Evolutionary conservation across 2,329 filamentous ascomycete species (phyloP), one percentile per base, ranked within the genome.

Genomic region (Penicillium paneum): DNA sequence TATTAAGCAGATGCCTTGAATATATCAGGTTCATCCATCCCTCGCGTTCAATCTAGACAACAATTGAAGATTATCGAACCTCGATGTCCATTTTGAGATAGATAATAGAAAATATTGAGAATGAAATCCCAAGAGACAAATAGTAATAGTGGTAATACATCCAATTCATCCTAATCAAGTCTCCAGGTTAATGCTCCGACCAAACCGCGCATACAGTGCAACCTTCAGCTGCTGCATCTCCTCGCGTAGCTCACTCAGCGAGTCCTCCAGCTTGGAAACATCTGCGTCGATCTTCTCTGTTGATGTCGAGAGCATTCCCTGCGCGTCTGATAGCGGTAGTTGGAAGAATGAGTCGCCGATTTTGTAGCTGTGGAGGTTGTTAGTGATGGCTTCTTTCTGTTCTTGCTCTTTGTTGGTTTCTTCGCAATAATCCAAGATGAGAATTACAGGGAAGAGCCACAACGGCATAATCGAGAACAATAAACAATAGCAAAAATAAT

Each of bases 331-430:
- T 15, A 97, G 82, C 8, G 89, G 87, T 49, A 99, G 77, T 55
- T 91, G 89, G 73, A 97, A 89, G 78, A 97, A 99, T 6, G 91
- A 90, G 73, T 97, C 94, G 62, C 94, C 94, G 54, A 99, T 90
- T 77, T 96, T 96, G 80, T 97, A 97, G 54, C 92, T 97, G 71
- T 31, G 15, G 3, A 10, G 43, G 13, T 26, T 63, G 32, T 61
- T 57, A 49, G 57, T 35, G 19, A 35, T 34, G 13, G 3, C 15
- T 15, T n/a, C 17, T 12, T 41, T 3, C 5, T 11, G 10, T 35
- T 24, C 1, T 31, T 29, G 6, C 4, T 10, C 7, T 29, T 28
- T 13, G 0, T 15, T 8, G 1, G 5, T 21, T 11, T n/a, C 13
- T 24, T 44, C 12, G 5, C 0, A 24, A 26, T 8, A 5, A 3